Evolutionary conservation across 1,284 basidiomycete species (phyloP), one percentile per base, ranked within the genome.

Genomic region (Limonomyces culmigenus): DNA sequence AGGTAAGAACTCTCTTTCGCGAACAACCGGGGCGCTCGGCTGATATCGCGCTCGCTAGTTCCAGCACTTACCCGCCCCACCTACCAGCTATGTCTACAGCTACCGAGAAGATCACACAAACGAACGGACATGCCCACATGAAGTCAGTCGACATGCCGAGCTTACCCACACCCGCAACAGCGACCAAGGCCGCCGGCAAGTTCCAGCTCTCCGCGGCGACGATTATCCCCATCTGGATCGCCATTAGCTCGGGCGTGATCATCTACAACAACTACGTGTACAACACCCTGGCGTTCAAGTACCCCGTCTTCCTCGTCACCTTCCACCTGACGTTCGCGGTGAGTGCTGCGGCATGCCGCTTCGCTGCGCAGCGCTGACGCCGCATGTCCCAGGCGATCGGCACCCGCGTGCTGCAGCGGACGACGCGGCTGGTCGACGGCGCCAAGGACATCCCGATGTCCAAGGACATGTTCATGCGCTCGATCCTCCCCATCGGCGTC

Each of bases 181-280:
- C 45, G 2, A 46, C 65, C 3, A 66, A 59, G 38, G 39, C 55
- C 13, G 32, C 39, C 19, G 27, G 17, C 38, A 67, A 68, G 45
- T 49, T 56, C 16, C 67, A 62, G 46, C 50, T 78, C 25, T 67
- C 76, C 6, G 63, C 79, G 1, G 54, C 72, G 1, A 60, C 69
- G 38, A 84, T 88, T 48, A 85, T 88, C 38, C 80, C 80, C 19
- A 58, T 89, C 40, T 91, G 88, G 92, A 97, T 97, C 53, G 61
- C 74, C 12, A 79, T 95, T 48, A 85, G 78, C 42, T 87, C 87
- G 29, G 59, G 74, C 8, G 92, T 97, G 51, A 97, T 97, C 60
- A 77, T 96, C 39, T 96, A 96, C 74, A 97, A 97, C 71, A 92
- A 91, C 58, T 83, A 84, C 52, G 61, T 95, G 52, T 91, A 89